These are phyloP conservation scores for Dactylellina haptotyla DNA, from an alignment of 2,329 filamentous ascomycete species.

Conservation along the genomic window DNA sequence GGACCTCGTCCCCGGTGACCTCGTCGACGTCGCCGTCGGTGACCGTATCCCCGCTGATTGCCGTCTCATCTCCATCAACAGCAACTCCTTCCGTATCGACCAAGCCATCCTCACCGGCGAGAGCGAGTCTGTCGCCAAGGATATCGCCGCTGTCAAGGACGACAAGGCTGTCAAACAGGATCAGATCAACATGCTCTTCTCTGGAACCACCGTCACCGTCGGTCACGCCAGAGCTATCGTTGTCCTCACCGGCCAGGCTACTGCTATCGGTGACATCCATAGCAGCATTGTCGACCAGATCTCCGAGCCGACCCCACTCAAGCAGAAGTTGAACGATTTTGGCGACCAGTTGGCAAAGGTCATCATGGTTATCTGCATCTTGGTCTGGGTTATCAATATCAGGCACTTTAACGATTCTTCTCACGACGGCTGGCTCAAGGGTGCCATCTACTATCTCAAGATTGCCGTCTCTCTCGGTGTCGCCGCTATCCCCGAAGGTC, in stretches of 20 bases:
- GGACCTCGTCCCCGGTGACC: conserved; percentile 92
- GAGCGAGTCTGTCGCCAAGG: conserved; percentile 95
- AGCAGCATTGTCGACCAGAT: conserved; percentile 99
- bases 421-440: conserved; percentile 93
- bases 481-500: conserved; percentile 94
- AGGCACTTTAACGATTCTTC: conserved; percentile 94
- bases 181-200: conserved; percentile 97
- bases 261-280: conserved; percentile 97
- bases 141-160: conserved; percentile 75
- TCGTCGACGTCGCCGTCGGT: conserved; percentile 86
- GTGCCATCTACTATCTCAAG: conserved; percentile 99
- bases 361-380: conserved; percentile 93
- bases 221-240: conserved; percentile 92
- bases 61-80: conserved; percentile 86
- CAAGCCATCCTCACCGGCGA: conserved; percentile 97
- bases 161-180: conserved; percentile 93
- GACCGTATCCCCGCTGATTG: conserved; percentile 96
- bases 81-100: conserved; percentile 96
- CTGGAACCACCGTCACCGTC: conserved; percentile 94
- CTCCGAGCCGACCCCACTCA: conserved; percentile 93
- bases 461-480: conserved; percentile 98
- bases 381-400: conserved; percentile 99
- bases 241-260: conserved; percentile 85
- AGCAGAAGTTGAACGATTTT: conserved; percentile 99
- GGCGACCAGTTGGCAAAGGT: conserved; percentile 96